Evolutionary conservation across 1,139 yeast species (phyloP).

Genomic region (Hanseniaspora uvarum): DNA sequence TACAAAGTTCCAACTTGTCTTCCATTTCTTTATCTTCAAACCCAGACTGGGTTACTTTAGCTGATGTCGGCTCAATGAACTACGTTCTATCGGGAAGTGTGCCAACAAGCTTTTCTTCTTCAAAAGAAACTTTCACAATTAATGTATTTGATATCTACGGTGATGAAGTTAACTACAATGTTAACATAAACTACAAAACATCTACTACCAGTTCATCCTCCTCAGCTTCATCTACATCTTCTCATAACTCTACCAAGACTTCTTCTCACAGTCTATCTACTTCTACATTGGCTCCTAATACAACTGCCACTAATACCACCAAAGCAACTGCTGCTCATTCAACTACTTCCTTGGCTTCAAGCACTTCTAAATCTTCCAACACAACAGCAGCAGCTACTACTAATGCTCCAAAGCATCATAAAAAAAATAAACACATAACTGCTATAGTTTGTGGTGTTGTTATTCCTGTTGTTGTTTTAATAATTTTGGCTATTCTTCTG

Average conservation of each 20-base stretch:
- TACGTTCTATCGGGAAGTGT: conserved; percentile 47
- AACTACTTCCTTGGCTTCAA: conserved; percentile 28
- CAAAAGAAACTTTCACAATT: conserved; percentile 41
- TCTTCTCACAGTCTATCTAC: conserved; percentile 9
- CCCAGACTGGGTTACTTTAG: conserved; percentile 47
- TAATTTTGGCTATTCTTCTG: conserved; percentile 41
- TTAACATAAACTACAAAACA: conserved; percentile 33
- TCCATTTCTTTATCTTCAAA: conserved; percentile 38
- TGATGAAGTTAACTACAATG: conserved; percentile 51
- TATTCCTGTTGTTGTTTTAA: conserved; percentile 50
- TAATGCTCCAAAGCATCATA: conserved; percentile 24
- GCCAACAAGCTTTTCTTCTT: conserved; percentile 39
- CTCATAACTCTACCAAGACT: conserved; percentile 22
- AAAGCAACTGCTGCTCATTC: conserved; percentile 25
- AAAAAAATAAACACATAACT: conserved; percentile 38
- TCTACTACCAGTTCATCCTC: conserved; percentile 22
- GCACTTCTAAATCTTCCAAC: conserved; percentile 27
- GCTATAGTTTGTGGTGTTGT: conserved; percentile 89
- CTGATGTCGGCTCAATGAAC: conserved; percentile 33
- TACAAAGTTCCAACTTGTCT: conserved; percentile 46
- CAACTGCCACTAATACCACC: background rate
- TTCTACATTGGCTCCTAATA: conserved; percentile 26
- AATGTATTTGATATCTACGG: conserved; percentile 52
- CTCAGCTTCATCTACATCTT: conserved; percentile 21
- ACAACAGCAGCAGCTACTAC: conserved; percentile 24